Percentiles rank a stretch among this genome's conserved stretches.
phyloP scores from a whole-genome alignment of 2,329 filamentous ascomycete genomes.

The Monilinia fructigena region DNA sequence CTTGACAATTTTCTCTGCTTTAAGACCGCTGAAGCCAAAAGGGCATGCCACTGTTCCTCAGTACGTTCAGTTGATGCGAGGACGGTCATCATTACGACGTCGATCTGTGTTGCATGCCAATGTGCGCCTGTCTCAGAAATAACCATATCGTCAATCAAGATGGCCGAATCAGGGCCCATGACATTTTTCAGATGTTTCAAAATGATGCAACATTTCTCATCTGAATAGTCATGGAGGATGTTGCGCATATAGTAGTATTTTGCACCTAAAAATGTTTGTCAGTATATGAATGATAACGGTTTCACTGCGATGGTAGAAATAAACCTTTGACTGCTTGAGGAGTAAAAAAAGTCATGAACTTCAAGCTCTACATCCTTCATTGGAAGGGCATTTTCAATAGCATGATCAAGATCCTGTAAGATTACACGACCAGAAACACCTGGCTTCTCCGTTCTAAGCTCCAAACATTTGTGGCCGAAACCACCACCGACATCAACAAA shows the following conservation, averaged over 20 bases:
- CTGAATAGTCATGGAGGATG: constrained; percentile 44
- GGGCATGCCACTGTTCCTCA: constrained; percentile 2
- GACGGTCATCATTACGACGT: constrained; percentile 43
- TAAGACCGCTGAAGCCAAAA: constrained; percentile 5
- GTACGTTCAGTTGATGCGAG: constrained; percentile 43
- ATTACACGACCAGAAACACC: constrained; percentile 41
- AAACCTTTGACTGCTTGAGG: constrained; percentile 36
- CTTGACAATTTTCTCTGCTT: background rate
- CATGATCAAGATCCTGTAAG: constrained; percentile 44
- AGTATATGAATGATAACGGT: background rate
- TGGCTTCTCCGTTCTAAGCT: constrained; percentile 40
- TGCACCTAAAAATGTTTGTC: constrained; percentile 14
- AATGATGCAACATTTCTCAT: constrained; percentile 34
- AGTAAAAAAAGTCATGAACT: constrained; percentile 38
- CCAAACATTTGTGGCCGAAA: constrained; percentile 42
- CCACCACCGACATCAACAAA: constrained; percentile 46
- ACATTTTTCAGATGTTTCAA: constrained; percentile 15
- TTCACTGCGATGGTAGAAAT: background rate
- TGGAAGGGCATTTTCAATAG: constrained; percentile 31
- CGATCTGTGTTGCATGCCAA: constrained; percentile 39
- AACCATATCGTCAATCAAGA: constrained; percentile 48
- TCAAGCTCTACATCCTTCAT: constrained; percentile 39
- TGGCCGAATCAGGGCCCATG: constrained; percentile 20
- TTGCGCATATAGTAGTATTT: constrained; percentile 43
- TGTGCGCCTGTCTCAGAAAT: constrained; percentile 41